Evolutionary conservation across 2,329 filamentous ascomycete species (phyloP), one percentile per base, ranked within the genome.

Genomic region (Cercospora zeina): DNA sequence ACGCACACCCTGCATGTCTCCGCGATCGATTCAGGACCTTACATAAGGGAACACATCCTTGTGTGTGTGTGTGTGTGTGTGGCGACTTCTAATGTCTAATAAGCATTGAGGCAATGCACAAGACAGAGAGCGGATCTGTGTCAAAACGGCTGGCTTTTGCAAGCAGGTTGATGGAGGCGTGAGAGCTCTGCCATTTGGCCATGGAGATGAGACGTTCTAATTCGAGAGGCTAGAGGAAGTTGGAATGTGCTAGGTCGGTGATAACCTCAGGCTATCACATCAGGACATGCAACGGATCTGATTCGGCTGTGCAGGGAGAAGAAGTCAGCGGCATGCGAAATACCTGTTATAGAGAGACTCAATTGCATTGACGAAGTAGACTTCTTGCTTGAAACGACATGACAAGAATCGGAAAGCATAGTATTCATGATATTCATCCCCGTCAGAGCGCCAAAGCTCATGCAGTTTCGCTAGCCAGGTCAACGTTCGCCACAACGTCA

Each of bases 401-500:
- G 16, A 2, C 24, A 19, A 42, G 37, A n/a, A 42, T 21, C n/a
- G 21, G 11, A 24, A 36, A 21, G 19, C 37, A 49, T 49, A 8
- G 55, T 33, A 49, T 50, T 58, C 55, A 30, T 58, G 53, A 33
- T 55, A 55, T 39, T 9, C 53, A 37, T 55, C 4, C 4, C 8
- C 8, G 47, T 9, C 34, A 11, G n/a, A 27, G 31, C 39, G 42
- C 30, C 55, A 27, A 50, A 49, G n/a, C 24, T 19, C 42, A 27
- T 33, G 39, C 30, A 8, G 19, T n/a, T 3, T 10, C 39, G 16
- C 19, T 24, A 10, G 47, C 10, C 49, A 54, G 45, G 54, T 34
- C 58, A 59, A 19, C 39, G 10, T 21, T 31, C 16, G 19, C 21
- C 21, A 11, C 14, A 47, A 30, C 14, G 2, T 47, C 21, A 21